Percentiles rank a stretch among this genome's conserved stretches.
These are phyloP conservation scores for Fusarium zealandicum DNA, from an alignment of 2,329 filamentous ascomycete species.

Conservation along the genomic window DNA sequence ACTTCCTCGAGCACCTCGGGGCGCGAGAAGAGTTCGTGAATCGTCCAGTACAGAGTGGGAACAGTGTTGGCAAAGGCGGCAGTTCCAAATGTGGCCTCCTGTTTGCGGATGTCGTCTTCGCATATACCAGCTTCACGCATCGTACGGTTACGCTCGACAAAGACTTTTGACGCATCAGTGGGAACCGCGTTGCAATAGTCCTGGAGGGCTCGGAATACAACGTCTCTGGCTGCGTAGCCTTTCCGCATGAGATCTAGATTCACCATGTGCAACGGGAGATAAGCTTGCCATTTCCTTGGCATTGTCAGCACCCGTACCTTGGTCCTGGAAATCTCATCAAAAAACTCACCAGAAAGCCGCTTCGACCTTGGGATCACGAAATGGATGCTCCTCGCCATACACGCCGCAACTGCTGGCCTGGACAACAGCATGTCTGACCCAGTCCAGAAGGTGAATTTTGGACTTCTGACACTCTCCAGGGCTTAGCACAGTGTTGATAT, in stretches of 20 bases:
- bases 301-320: neutral
- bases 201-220: slow-evolving; percentile 26
- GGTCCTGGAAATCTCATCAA: accelerated
- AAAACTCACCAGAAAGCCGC: slow-evolving; percentile 24
- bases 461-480: neutral
- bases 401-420: slow-evolving; percentile 34
- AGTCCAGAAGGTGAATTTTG: slow-evolving; percentile 1
- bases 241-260: slow-evolving; percentile 19
- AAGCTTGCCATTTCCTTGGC: slow-evolving; percentile 25
- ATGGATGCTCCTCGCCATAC: slow-evolving; percentile 27
- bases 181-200: slow-evolving; percentile 25
- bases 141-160: slow-evolving; percentile 2
- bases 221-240: slow-evolving; percentile 26
- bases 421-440: slow-evolving; percentile 20
- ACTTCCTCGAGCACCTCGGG: slow-evolving; percentile 20
- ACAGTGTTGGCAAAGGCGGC: slow-evolving; percentile 28
- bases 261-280: slow-evolving; percentile 19
- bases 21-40: slow-evolving; percentile 27
- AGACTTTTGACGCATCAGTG: slow-evolving; percentile 18
- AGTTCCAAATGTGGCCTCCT: slow-evolving; percentile 25
- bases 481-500: neutral
- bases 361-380: slow-evolving; percentile 22
- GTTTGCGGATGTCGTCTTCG: slow-evolving; percentile 26
- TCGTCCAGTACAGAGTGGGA: slow-evolving; percentile 26
- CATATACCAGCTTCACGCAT: slow-evolving; percentile 23